Evolutionary conservation across 257 asterid species (phyloP), one percentile per base, ranked within the genome.

Genomic region (Coffea canephora): DNA sequence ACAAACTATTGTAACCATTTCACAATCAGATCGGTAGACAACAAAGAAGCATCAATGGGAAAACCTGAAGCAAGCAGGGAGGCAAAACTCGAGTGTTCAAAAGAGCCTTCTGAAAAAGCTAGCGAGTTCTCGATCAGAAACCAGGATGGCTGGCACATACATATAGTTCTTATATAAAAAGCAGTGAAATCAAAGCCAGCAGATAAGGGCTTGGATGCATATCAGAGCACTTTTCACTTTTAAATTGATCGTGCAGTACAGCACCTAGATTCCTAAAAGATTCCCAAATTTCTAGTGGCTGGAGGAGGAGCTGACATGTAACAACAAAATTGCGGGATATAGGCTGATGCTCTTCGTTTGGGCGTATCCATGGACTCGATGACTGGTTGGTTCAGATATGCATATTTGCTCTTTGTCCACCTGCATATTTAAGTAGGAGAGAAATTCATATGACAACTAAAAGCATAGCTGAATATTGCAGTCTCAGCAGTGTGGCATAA

Each of bases 401-500:
- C 93, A 67, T 91, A 88, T 73, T 83, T 89, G 89, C 94, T 88
- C 83, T 89, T 86, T 7, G 93, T 91, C 94, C 96, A 91, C 93
- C 94, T 89, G 88, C 90, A 87, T 43, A 64, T n/a, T 11, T 21
- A 66, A 64, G 62, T 25, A 65, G 46, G 11, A 1, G 11, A 1
- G 23, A 25, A 34, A 31, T 46, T 43, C 19, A 46, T 19, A 25
- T 66, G 19, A 31, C 2, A 16, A 65, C 8, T 68, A 16, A 18
- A 48, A 64, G 7, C 18, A 43, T 75, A 31, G 16, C 15, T 10
- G 0, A 59, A 49, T 34, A 31, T 49, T 21, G 65, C 66, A 46
- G 6, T 64, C 43, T 13, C 39, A 10, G 4, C 23, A 9, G 41
- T 12, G 39, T 66, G 49, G 18, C 57, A 55, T 34, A 46, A 21